Evolutionary conservation across 2,329 filamentous ascomycete species (phyloP), one percentile per base, ranked within the genome.

Genomic region (Sphaceloma murrayae): DNA sequence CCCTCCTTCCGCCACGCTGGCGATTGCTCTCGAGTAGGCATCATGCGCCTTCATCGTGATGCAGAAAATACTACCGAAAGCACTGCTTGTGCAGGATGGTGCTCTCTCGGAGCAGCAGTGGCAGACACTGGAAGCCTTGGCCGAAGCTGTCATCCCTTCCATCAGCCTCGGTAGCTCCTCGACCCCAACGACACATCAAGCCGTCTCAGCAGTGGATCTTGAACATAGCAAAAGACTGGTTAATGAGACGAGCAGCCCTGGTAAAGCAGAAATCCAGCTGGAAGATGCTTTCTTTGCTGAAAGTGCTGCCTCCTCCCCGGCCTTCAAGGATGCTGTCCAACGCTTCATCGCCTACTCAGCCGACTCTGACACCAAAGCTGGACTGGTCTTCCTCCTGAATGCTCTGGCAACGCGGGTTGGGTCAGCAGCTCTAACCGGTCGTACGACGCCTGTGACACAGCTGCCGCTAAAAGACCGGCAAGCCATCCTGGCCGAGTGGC

Each of bases 371-470:
- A 64, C 66, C 2, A 66, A 58, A 47, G 70, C 68, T 46, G 66
- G 68, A 5, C 56, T 79, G n/a, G 53, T 61, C 1, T 60, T 73
- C 48, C 63, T 78, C 9, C 56, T 79, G 47, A 72, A 63, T 43
- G 59, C 71, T 3, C 62, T 80, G 14, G 68, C 74, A 69, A 73
- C 65, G 54, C 67, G 26, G 32, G 27, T 32, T 3, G 81, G 81
- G 18, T 76, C 77, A 18, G 61, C 82, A 13, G 58, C 82, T 4
- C 65, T 85, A 34, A 86, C 82, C 0, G 80, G 82, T n/a, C 74
- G 78, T 56, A 68, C 73, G 51, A 74, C 70, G 0, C 75, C 80
- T 1, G 60, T 85, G 34, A 68, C 75, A 43, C 63, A 74, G 42
- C 80, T 84, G 51, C 72, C 81, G 1, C 52, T 77, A 14, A 60